Evolutionary conservation across 306 rosid species (phyloP), one percentile per base, ranked within the genome.

Genomic region (Abrus precatorius): DNA sequence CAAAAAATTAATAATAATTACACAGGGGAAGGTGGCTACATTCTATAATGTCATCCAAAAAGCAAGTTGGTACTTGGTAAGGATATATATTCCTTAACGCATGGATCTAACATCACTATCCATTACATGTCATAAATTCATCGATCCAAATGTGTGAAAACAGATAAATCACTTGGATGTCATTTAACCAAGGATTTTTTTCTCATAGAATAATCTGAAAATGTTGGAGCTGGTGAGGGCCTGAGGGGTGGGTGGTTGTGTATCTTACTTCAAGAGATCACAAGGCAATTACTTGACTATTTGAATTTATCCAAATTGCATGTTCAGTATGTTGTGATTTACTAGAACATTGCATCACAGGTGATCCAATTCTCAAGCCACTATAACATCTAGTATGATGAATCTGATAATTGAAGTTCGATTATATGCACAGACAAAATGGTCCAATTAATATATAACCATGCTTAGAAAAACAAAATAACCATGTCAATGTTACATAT

Each of bases 301-400:
- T 40, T 34, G 14, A 50, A 50, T 70, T 77, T 54, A 63, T 75
- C 85, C 65, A 6, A 69, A 53, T 41, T 70, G 48, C 62, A 74
- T 29, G 27, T 71, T 27, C 64, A 57, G 28, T 29, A 72, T 65
- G 38, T 47, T 71, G 43, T 53, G 34, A 47, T 69, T 60, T 32
- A 70, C 54, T 3, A 59, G 33, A 85, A 72, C 72, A 44, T 38
- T 55, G 56, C 38, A 78, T 63, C 64, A 40, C n/a, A 54, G 41
- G 84, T 34, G 62, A 73, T 27, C 33, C 81, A 74, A 66, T 47
- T 80, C 55, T 84, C 54, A 29, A 30, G 54, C 29, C 73, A 30
- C 30, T 74, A 50, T n/a, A 13, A 60, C 45, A 80, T 68, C 66
- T 74, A 59, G 81, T 77, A 72, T 32, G 48, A 75, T 52, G 47